Conservation (phyloP, 169 alveolate species). For the Toxoplasma gondii region DNA sequence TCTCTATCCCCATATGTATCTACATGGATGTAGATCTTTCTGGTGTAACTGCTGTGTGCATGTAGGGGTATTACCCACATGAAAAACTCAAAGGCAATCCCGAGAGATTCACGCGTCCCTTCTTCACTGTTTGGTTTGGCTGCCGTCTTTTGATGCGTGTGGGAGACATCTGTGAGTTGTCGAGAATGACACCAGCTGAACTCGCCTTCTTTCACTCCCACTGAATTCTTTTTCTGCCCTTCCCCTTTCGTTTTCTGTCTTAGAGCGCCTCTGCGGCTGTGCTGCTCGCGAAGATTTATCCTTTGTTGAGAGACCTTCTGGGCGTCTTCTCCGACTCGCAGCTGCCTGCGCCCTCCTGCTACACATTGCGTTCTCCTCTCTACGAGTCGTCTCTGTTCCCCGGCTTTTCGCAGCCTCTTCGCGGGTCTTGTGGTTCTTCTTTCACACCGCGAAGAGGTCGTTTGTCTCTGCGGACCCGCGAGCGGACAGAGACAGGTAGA, state of each 20-base stretch:
- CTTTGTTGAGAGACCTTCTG: neutral
- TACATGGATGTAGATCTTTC: too few species aligned
- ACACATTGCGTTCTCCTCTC: neutral
- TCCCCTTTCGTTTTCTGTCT: neutral
- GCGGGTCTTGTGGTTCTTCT: neutral
- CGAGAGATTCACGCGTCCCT: too few species aligned
- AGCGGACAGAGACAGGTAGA: neutral
- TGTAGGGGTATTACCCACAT: too few species aligned
- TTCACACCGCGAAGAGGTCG: slow-evolving; percentile 16
- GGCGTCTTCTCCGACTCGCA: neutral
- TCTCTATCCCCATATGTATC: too few species aligned
- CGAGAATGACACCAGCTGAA: neutral
- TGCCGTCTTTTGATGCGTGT: too few species aligned
- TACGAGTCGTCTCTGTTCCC: too few species aligned
- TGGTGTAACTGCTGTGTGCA: too few species aligned
- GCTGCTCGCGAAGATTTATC: slow-evolving; percentile 3
- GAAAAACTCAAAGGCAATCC: too few species aligned
- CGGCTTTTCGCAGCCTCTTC: too few species aligned
- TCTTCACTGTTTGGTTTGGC: too few species aligned
- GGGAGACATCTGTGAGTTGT: too few species aligned
- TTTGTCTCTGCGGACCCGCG: neutral
- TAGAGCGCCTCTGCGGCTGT: neutral
- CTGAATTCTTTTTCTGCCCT: neutral
- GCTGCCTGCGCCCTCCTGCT: slow-evolving; percentile 1
- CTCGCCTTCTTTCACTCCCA: neutral